Conservation (phyloP, 495 filamentous ascomycete genomes). For the Aspergillus wentii region DNA sequence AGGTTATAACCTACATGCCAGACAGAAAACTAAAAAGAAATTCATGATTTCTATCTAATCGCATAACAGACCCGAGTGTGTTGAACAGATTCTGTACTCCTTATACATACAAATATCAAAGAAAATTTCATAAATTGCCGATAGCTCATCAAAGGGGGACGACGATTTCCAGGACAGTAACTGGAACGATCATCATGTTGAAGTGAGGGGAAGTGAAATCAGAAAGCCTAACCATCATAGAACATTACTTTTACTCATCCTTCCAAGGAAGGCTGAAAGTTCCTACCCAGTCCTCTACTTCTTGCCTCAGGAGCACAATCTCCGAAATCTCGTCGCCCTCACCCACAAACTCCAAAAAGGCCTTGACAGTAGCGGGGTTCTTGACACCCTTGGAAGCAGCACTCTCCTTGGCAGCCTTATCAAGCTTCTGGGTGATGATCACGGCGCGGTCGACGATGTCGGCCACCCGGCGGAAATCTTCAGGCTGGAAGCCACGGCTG, state of each 20-base stretch:
- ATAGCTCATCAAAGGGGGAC: no score
- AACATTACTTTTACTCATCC: slow-evolving; percentile 41
- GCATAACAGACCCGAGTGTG: no score
- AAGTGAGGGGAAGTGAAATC: no score
- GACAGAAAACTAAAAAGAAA: no score
- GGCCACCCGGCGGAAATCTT: slow-evolving; percentile 85
- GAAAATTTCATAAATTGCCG: no score
- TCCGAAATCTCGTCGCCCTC: slow-evolving; percentile 80
- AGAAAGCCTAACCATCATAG: no score
- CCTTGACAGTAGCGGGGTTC: slow-evolving; percentile 73
- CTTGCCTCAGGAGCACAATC: slow-evolving; percentile 78
- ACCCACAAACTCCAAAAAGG: slow-evolving; percentile 77
- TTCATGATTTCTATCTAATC: no score
- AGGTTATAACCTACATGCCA: no score
- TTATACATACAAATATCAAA: no score
- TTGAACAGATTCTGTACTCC: no score
- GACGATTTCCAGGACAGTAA: no score
- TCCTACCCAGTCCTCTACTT: slow-evolving; percentile 94
- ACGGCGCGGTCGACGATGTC: slow-evolving; percentile 93
- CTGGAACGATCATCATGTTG: slow-evolving; percentile 5
- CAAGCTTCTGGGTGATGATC: slow-evolving; percentile 73
- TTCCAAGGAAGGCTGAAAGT: slow-evolving; percentile 89
- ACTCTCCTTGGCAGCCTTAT: slow-evolving; percentile 73
- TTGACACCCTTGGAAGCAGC: slow-evolving; percentile 71
- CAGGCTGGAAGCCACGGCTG: slow-evolving; percentile 80